phyloP scores from a whole-genome alignment of 331 rosid species.

The Cydonia oblonga region DNA sequence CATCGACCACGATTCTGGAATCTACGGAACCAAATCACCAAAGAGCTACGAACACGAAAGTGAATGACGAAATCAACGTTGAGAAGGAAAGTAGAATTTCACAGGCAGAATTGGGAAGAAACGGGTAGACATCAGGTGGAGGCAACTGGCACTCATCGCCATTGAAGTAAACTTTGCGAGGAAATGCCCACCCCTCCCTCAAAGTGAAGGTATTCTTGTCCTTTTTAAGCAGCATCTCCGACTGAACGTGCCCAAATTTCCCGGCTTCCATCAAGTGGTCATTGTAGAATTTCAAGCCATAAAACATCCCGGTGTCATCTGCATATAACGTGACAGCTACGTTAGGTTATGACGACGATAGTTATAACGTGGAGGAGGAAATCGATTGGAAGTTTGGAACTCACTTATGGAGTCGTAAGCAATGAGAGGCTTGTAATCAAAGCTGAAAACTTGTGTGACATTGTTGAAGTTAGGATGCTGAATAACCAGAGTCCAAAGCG shows the following conservation, averaged over 20 bases:
- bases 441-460: constrained; percentile 86
- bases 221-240: constrained; percentile 69
- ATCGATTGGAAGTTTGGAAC: constrained; percentile 11
- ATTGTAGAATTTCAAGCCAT: constrained; percentile 67
- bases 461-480: constrained; percentile 96
- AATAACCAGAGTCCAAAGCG: constrained; percentile 72
- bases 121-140: constrained; percentile 79
- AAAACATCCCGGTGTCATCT: constrained; percentile 95
- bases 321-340: constrained; percentile 14
- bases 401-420: constrained; percentile 76
- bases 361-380: neutral
- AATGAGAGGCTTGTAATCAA: constrained; percentile 68
- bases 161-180: constrained; percentile 74
- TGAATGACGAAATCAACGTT: constrained; percentile 24
- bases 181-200: constrained; percentile 94
- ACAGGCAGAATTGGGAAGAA: constrained; percentile 58
- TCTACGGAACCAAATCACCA: constrained; percentile 23
- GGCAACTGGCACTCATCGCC: constrained; percentile 95
- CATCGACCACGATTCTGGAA: neutral
- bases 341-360: neutral
- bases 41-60: constrained; percentile 31
- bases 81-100: constrained; percentile 15
- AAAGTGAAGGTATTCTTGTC: constrained; percentile 66
- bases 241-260: constrained; percentile 60
- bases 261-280: constrained; percentile 88